Base-by-base conservation (phyloP, 371 early-diverging fungal genomes). In the Mucor piriformis region DNA sequence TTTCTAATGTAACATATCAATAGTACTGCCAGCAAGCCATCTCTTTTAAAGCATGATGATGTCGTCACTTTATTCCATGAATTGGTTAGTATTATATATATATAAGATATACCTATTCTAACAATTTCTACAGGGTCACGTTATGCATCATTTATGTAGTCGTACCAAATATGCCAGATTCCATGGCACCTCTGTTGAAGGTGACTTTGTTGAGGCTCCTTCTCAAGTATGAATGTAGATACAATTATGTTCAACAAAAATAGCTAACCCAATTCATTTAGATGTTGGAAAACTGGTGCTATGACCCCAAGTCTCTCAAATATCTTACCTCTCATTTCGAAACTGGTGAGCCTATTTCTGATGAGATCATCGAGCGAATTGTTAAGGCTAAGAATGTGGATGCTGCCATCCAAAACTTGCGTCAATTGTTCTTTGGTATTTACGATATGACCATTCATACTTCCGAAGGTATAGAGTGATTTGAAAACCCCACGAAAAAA, bases 131-230 rank as follows among this genome's bases (percentile, higher is more conserved):
- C 72, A 74, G 93, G 95, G 79, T 8, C 95, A 95, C 52, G 91
- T 91, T 5, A 85, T 93, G 86, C 95, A 95, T 68, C 78, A 87
- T 54, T 79, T 92, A 29, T 91, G 90, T 77, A 84, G 88, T 24
- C 67, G 79, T 20, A 91, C 91, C 33, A 84, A 85, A 60, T 88
- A 77, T 70, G 73, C 84, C 6, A 69, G 88, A 20, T 88, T 92
- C 82, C 91, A 92, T 37, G 93, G 93, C 50, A 88, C 89, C 4
- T 69, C 74, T 59, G 91, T 90, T 50, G 89, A 94, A 70, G 79
- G 87, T 59, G 95, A 95, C 66, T 95, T 95, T 72, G 90, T 95
- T n/a, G 95, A 95, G 79, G 90, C 91, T 7, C 95, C 95, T 21
- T 90, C 92, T 24, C 94, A 94, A 56, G 76, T 76, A 72, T 46